Conservation (phyloP, 2,329 filamentous ascomycete genomes). For the Ceratocystis colombiana region DNA sequence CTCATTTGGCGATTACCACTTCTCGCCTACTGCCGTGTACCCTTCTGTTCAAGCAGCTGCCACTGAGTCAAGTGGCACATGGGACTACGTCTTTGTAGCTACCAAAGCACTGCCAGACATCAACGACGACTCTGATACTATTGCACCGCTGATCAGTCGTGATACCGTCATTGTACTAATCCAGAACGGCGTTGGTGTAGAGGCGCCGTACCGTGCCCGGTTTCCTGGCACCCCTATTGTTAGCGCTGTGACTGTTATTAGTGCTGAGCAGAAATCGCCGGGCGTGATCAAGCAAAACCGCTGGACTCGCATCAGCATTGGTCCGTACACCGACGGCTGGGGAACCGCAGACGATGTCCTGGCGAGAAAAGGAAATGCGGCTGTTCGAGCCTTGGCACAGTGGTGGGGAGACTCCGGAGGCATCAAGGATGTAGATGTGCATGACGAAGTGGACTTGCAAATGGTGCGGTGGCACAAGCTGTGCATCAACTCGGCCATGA, state of each 20-base stretch:
- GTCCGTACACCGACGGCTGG: conserved; percentile 50
- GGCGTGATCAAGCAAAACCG: conserved; percentile 59
- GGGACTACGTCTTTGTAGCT: conserved; percentile 57
- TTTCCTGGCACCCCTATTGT: conserved; percentile 53
- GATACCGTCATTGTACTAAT: conserved; percentile 54
- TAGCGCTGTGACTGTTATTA: conserved; percentile 59
- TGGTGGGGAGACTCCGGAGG: conserved; percentile 47
- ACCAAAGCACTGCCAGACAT: conserved; percentile 60
- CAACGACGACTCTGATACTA: conserved; percentile 50
- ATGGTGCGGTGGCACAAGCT: conserved; percentile 67
- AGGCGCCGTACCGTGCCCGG: conserved; percentile 52
- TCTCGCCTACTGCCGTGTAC: conserved; percentile 52
- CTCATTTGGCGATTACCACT: conserved; percentile 57
- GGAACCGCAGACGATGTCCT: conserved; percentile 32
- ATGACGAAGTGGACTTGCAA: conserved; percentile 57
- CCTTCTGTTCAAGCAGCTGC: conserved; percentile 49
- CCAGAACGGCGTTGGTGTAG: conserved; percentile 62
- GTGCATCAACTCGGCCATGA: conserved; percentile 66
- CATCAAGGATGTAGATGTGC: conserved; percentile 54
- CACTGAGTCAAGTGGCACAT: conserved; percentile 30
- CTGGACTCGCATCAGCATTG: conserved; percentile 63
- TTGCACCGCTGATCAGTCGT: conserved; percentile 49
- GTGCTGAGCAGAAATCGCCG: conserved; percentile 53
- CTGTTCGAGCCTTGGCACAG: conserved; percentile 42
- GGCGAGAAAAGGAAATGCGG: conserved; percentile 33